Evolutionary conservation across 768 basidiomycete species (phyloP), one percentile per base, ranked within the genome.

Genomic region (Saitozyma podzolica): DNA sequence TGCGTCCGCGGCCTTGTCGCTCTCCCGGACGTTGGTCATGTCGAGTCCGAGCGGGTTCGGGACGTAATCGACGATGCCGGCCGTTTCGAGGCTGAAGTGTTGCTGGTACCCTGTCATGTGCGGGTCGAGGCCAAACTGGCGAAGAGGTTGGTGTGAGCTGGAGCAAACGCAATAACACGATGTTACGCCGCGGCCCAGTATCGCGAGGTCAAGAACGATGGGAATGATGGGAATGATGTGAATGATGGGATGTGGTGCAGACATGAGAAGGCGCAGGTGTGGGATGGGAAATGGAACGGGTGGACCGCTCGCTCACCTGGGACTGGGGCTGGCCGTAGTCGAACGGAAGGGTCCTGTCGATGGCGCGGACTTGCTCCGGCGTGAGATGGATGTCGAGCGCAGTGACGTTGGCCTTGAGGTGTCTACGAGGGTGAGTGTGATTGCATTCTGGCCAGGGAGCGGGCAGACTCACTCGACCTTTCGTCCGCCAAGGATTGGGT

Each of bases 401-500:
- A 41, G 48, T 58, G 37, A 71, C 56, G 47, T 70, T 67, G 47
- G 55, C 62, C 52, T 71, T 64, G 40, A 76, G 61, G 50, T 73
- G 65, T 48, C 61, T 62, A 4, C 1, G 29, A 56, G 9, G 58
- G 3, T 59, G 11, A 37, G 16, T n/a, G 48, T 43, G 42, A 5
- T 42, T 3, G 10, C 29, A 41, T 5, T n/a, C 54, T 53, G 55
- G 48, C 17, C 16, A 3, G 16, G 16, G 56, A 50, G 43, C 16
- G 17, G n/a, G 19, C 9, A 14, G 13, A 61, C 60, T 42, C 29
- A 61, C 56, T 76, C 73, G 64, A 72, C 58, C 45, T 69, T 75
- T 19, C 60, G 56, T 29, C 73, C 73, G 6, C 70, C 73, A 53
- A 73, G 60, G 48, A 75, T 72, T 8, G 75, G 75, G 61, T 59